phyloP scores from a whole-genome alignment of 768 basidiomycete species.

The Phlebiopsis flavidoalba region DNA sequence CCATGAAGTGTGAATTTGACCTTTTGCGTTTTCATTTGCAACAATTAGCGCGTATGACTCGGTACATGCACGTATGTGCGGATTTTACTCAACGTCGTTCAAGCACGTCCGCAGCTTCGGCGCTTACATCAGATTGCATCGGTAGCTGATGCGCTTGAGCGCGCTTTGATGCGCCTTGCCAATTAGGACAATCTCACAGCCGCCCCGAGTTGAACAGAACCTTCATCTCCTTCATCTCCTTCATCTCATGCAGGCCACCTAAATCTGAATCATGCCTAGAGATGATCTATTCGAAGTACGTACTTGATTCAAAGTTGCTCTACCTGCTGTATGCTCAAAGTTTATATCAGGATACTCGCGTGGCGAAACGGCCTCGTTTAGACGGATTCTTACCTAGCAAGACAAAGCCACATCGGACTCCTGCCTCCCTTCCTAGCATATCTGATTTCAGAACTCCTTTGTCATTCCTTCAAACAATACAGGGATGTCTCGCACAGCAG shows the following conservation, averaged over 20 bases:
- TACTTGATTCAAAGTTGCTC: background rate
- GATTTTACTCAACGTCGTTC: no score
- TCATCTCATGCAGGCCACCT: background rate
- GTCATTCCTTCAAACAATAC: background rate
- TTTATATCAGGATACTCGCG: background rate
- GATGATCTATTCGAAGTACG: background rate
- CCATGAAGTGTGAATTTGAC: no score
- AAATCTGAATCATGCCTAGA: background rate
- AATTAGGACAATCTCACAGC: background rate
- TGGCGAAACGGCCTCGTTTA: background rate
- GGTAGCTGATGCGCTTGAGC: background rate
- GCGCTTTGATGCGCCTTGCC: background rate
- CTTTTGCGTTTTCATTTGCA: no score
- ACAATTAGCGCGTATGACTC: background rate
- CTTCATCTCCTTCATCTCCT: background rate
- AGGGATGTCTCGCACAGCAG: background rate
- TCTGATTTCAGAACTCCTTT: background rate
- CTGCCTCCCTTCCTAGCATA: background rate
- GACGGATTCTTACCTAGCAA: background rate
- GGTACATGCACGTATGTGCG: background rate
- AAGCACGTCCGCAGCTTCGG: no score
- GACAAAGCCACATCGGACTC: background rate
- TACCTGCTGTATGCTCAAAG: no score
- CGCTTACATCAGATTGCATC: background rate
- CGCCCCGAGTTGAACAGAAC: background rate